Evolutionary conservation across 306 rosid species (phyloP), one percentile per base, ranked within the genome.

Genomic region (Mimosa bimucronata): DNA sequence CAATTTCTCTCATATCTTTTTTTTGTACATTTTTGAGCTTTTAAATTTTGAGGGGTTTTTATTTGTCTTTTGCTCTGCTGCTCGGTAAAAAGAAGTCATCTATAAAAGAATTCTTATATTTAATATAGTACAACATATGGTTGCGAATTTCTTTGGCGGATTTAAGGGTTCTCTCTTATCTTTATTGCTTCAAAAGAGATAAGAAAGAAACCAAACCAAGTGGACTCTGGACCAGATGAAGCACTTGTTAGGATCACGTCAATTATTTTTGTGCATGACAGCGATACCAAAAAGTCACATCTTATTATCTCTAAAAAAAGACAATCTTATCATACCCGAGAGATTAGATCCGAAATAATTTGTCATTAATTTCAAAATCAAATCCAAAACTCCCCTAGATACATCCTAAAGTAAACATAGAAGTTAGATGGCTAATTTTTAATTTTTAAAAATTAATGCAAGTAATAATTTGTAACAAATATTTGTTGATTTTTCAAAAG

Each of bases 111-210:
- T 34, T 34, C 3, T 34, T 34, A 34, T 34, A 3, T 34, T 34
- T 34, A 34, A 34, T 2, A 34, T 34, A 34, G 38, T 34, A 6
- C 38, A 3, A 3, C 38, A n/a, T n/a, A 31, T 66, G 45, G 71
- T 66, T 16, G 6, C 40, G 28, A 64, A 41, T 71, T 65, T 60
- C 70, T 79, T 71, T 79, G 71, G 64, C 81, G 83, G 71, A 53
- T 44, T 71, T 46, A 60, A 52, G 46, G 71, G 67, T 79, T 67
- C 77, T 75, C 21, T 5, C 30, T 29, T 37, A 2, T 34, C 38
- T 15, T 38, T 40, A 18, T 1, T 19, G n/a, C 58, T 50, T 50
- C 15, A 18, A 18, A 50, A 50, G 23, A 16, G 58, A 50, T 77
- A 50, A 50, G 58, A 18, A 18, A 50, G 60, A 7, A 19, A 19